Base-by-base conservation (phyloP, 2,329 filamentous ascomycete species). In the Colletotrichum caudatum region DNA sequence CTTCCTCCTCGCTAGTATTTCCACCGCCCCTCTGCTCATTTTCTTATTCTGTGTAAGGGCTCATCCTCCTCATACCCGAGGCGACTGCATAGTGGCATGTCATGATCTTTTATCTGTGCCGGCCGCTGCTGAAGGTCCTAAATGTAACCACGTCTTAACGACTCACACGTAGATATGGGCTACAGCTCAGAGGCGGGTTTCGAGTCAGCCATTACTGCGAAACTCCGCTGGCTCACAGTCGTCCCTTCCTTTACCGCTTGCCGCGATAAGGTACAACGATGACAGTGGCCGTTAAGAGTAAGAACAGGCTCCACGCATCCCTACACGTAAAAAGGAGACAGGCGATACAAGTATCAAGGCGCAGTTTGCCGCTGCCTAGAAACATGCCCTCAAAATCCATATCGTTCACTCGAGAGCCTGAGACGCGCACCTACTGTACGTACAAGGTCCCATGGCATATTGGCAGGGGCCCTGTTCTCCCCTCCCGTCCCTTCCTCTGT, bases 401-500 rank as follows among this genome's bases (percentile, higher is more conserved):
- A 51, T 50, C 20, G 2, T 62, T 12, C 29, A 29, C 29, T 29
- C 29, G 5, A 16, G 18, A 23, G 44, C n/a, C 11, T 20, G 44
- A 51, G 33, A 50, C 39, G 51, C 68, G 57, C 46, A n/a, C 20
- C n/a, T 23, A 23, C 7, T 12, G 11, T 18, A 23, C 29, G 29
- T 29, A 29, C 29, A 4, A 29, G 29, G 29, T 29, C 3, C 3
- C 29, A 29, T 29, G 29, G 29, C 29, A 20, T 48, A 26, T 48
- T 23, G 12, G 12, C 41, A 35, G 37, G 41, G 12, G 8, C 8
- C 33, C 46, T 9, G 12, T 37, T 41, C 46, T 29, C 23, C 37
- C 37, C 9, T 14, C 46, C n/a, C 33, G 26, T 65, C 51, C 29
- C 37, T 51, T 64, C 51, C 23, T 44, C 46, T 69, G 69, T 72